These are phyloP conservation scores for Withania somnifera DNA, from an alignment of 305 asterid species.

Conservation along the genomic window DNA sequence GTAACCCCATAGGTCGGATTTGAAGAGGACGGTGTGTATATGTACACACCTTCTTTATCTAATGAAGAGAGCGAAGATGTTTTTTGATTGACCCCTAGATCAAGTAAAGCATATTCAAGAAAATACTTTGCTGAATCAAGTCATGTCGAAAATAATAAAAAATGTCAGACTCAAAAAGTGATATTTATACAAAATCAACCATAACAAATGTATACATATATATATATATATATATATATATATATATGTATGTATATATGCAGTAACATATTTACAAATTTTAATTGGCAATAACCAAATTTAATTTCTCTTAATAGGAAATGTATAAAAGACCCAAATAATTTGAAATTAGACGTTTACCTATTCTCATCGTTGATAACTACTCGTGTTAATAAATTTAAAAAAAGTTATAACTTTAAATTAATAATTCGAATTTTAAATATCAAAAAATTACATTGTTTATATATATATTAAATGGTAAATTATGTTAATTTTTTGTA, in stretches of 20 bases:
- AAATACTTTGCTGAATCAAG: not conserved
- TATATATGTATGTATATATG: too few species aligned
- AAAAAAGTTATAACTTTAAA: not conserved
- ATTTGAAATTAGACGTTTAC: not conserved
- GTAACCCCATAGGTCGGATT: too few species aligned
- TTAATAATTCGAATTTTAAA: too few species aligned
- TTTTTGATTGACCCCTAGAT: not conserved
- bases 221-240: too few species aligned
- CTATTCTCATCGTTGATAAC: not conserved
- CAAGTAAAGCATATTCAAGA: not conserved
- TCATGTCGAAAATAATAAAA: not conserved
- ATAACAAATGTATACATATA: too few species aligned
- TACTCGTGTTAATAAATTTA: not conserved
- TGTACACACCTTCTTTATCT: not conserved
- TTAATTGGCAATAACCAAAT: not conserved
- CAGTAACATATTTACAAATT: not conserved
- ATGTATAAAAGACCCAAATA: not conserved
- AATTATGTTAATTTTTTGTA: too few species aligned
- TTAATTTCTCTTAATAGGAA: not conserved
- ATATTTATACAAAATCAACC: not conserved
- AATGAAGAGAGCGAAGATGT: too few species aligned
- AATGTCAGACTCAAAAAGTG: not conserved
- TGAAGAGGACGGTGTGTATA: not conserved
- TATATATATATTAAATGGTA: too few species aligned
- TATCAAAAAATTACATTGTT: too few species aligned